A percentile compares a stretch with the other conserved stretches of the same genome.
These are phyloP conservation scores for Podaxis sp. DNA, from an alignment of 768 basidiomycete genomes.

Conservation along the genomic window DNA sequence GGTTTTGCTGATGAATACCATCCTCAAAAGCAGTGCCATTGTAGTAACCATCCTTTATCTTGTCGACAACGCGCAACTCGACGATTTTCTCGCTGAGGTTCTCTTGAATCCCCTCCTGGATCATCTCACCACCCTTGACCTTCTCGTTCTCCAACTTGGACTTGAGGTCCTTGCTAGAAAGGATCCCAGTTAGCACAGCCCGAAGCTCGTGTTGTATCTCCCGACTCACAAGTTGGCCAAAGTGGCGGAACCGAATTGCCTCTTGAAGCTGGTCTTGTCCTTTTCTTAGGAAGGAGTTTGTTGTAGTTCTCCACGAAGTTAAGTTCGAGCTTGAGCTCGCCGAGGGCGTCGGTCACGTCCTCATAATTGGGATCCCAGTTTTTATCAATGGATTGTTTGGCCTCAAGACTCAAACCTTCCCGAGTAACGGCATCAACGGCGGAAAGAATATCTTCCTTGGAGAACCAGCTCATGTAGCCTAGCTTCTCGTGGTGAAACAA, in stretches of 20 bases:
- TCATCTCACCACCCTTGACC: constrained; percentile 34
- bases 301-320: constrained; percentile 33
- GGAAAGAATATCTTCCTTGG: constrained; percentile 20
- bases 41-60: constrained; percentile 20
- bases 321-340: constrained; percentile 29
- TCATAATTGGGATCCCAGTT: constrained; percentile 27
- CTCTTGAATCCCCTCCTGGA: constrained; percentile 37
- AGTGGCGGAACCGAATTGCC: constrained; percentile 21
- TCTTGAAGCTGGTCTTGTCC: constrained; percentile 24
- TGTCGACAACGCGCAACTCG: constrained; percentile 32
- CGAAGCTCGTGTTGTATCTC: background rate
- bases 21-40: constrained; percentile 32
- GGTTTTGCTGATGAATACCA: no score
- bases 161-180: constrained; percentile 26
- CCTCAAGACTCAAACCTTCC: constrained; percentile 27
- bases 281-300: constrained; percentile 18
- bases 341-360: constrained; percentile 24
- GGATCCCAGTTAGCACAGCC: background rate
- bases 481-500: constrained; percentile 29
- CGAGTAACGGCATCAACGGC: constrained; percentile 30
- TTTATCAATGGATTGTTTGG: constrained; percentile 28
- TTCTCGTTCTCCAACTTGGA: constrained; percentile 22
- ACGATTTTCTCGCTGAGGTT: constrained; percentile 30
- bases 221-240: constrained; percentile 25
- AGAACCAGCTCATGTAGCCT: constrained; percentile 24